Conservation (phyloP, 805 yeast species). For the Priceomyces carsonii region DNA sequence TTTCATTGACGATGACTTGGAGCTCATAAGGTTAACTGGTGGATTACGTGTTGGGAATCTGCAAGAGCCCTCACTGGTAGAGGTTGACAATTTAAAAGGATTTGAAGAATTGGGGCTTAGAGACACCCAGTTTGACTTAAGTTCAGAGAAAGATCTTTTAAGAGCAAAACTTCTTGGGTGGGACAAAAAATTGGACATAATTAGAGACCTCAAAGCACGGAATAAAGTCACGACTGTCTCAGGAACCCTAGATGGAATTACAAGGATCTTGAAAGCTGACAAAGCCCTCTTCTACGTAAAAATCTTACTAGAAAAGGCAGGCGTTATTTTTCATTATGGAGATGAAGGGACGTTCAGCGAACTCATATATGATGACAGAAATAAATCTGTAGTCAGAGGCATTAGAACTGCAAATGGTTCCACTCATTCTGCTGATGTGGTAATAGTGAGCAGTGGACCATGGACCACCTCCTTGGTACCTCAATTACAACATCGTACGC, state of each 20-base stretch:
- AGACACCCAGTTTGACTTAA: constrained; percentile 28
- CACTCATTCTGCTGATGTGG: constrained; percentile 20
- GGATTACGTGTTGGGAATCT: constrained; percentile 26
- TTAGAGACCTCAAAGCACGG: constrained; percentile 7
- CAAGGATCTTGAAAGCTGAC: constrained; percentile 35
- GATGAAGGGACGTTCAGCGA: constrained; percentile 3
- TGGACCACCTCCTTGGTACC: constrained; percentile 30
- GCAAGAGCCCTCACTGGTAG: constrained; percentile 19
- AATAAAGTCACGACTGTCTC: too few species aligned
- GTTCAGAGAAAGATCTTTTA: constrained; percentile 22
- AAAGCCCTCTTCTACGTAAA: constrained; percentile 31
- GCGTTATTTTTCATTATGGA: constrained; percentile 34
- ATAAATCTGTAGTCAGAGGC: constrained; percentile 16
- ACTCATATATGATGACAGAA: too few species aligned
- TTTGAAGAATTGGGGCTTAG: constrained; percentile 25
- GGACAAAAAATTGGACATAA: constrained; percentile 21
- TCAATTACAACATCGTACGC: constrained; percentile 34
- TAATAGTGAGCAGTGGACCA: constrained; percentile 28
- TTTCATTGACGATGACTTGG: constrained; percentile 18
- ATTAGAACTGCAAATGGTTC: constrained; percentile 25
- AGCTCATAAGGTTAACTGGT: constrained; percentile 26
- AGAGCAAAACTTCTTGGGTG: constrained; percentile 31
- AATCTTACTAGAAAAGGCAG: constrained; percentile 21
- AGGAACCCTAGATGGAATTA: constrained; percentile 26
- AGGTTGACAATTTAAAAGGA: too few species aligned